Evolutionary conservation across 768 basidiomycete genomes (phyloP).

Genomic region (Floccularia luteovirens): DNA sequence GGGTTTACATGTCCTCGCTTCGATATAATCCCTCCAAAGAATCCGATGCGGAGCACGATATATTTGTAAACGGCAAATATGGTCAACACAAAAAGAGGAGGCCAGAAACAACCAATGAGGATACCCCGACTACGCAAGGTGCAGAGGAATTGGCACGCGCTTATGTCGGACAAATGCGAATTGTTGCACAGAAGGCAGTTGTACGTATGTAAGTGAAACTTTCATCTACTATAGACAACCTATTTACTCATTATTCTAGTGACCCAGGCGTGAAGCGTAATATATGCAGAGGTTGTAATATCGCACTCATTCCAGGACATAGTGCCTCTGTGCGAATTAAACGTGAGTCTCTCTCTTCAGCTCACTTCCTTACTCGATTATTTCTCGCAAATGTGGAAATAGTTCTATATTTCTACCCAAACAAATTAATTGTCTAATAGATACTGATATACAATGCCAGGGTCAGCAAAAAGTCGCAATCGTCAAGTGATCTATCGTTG

Average conservation of each 20-base stretch:
- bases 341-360: slow-evolving; percentile 29
- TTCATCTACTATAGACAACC: not conserved
- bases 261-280: slow-evolving; percentile 82
- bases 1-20: slow-evolving; percentile 49
- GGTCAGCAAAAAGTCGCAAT: not conserved
- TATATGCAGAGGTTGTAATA: slow-evolving; percentile 63
- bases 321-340: slow-evolving; percentile 60
- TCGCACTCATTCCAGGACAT: slow-evolving; percentile 59
- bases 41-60: not conserved
- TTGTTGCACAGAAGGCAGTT: slow-evolving; percentile 68
- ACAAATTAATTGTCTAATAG: no score
- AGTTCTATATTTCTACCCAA: not conserved
- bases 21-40: slow-evolving; percentile 8
- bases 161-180: slow-evolving; percentile 60
- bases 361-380: not conserved
- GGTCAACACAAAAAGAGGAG: not conserved
- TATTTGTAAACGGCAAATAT: not conserved
- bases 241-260: slow-evolving; percentile 25
- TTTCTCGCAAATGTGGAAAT: slow-evolving; percentile 1
- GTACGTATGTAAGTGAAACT: slow-evolving; percentile 57
- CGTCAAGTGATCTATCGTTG: slow-evolving; percentile 1
- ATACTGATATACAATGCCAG: not conserved
- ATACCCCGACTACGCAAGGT: slow-evolving; percentile 11
- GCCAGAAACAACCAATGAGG: slow-evolving; percentile 2
- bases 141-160: slow-evolving; percentile 49